phyloP scores from a whole-genome alignment of 2,329 filamentous ascomycete species.

The Esteya vermicola region DNA sequence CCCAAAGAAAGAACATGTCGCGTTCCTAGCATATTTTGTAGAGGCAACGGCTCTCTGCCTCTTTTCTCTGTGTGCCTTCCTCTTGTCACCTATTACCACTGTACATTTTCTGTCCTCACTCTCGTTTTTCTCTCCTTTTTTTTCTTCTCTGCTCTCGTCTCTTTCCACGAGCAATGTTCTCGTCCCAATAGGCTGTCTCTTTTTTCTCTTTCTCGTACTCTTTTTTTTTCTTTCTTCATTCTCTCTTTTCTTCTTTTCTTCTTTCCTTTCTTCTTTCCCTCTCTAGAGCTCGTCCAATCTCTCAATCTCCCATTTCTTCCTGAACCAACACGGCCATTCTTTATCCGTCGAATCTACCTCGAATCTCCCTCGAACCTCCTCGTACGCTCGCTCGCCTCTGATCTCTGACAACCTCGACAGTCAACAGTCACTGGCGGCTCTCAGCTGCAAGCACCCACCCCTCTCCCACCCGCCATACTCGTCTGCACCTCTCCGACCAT shows the following conservation, averaged over 20 bases:
- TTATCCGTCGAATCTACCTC: too few species aligned
- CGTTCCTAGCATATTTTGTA: slow-evolving; percentile 1
- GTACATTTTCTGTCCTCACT: not conserved
- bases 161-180: not conserved
- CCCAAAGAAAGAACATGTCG: too few species aligned
- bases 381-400: too few species aligned
- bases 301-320: not conserved
- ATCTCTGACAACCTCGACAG: too few species aligned
- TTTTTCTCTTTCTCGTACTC: not conserved
- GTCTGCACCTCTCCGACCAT: slow-evolving; percentile 5
- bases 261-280: not conserved
- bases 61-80: too few species aligned
- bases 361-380: too few species aligned
- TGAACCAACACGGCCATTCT: too few species aligned
- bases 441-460: too few species aligned
- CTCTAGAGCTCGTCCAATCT: not conserved
- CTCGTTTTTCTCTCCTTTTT: not conserved
- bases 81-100: too few species aligned
- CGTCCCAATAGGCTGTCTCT: not conserved
- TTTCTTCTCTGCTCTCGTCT: not conserved
- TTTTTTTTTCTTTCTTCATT: not conserved
- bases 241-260: not conserved
- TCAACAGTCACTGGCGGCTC: too few species aligned
- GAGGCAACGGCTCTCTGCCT: not conserved
- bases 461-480: not conserved